Base-by-base conservation (phyloP, 257 asterid species). In the Nicotiana noctiflora region DNA sequence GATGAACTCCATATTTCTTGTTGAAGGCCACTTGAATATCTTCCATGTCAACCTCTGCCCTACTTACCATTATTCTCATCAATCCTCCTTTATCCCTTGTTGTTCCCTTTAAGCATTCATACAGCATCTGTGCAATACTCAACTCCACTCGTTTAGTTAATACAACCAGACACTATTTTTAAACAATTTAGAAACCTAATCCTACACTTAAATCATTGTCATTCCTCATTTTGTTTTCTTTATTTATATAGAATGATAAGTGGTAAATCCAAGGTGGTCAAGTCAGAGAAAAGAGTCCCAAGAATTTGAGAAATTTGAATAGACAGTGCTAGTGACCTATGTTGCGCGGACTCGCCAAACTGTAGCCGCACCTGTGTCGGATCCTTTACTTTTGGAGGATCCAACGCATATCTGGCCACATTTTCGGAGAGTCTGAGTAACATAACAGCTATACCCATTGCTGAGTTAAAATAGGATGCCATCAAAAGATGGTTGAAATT, bases 11-110 rank as follows among this genome's bases (percentile, higher is more conserved):
- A 40, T 82, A 87, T 75, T 86, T 89, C 76, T 84, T 87, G 89
- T 82, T 84, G 84, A 91, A 84, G n/a, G 79, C 72, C 83, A 29
- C 81, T 13, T 77, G 87, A 17, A 91, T 89, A 60, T 86, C 93
- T 17, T 78, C 82, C 91, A 90, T 81, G 84, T 91, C 97, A 51
- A 83, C 87, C 84, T 85, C 91, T 2, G 86, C 84, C 61, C 92
- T 84, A 60, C 91, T 87, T 82, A 84, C 88, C 87, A 91, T 83
- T 14, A 93, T 82, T 2, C 93, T 85, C 75, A 37, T 67, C 78
- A 90, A 56, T 17, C 81, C 87, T 25, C 84, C 87, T 46, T 83
- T 76, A 63, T 89, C 95, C 17, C 44, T 82, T 25, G 79, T 62
- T 46, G 75, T 79, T 46, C 91, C 90, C 75, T 87, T 88, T 60